Conservation (phyloP, 1,284 basidiomycete species). For the Stereum hirsutum region DNA sequence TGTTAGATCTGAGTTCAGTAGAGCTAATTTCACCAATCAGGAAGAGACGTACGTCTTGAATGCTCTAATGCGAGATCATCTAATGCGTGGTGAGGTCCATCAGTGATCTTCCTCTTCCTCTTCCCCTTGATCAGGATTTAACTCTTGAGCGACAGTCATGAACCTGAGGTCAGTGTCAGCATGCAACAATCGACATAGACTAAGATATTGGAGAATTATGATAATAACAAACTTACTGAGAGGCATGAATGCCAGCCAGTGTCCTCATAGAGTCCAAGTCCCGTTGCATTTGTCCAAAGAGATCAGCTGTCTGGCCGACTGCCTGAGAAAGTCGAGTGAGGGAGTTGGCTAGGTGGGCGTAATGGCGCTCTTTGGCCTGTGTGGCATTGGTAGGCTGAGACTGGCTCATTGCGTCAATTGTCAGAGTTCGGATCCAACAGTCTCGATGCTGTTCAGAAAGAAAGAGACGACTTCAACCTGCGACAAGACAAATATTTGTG, state of each 20-base stretch:
- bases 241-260: conserved; percentile 62
- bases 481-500: no score
- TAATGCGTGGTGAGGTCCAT: no score
- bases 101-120: conserved; percentile 15
- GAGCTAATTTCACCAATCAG: no score
- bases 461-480: no score
- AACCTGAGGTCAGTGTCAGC: conserved; percentile 29
- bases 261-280: conserved; percentile 66
- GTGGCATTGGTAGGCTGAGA: conserved; percentile 46
- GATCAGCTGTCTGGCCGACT: conserved; percentile 55
- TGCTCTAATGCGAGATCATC: no score
- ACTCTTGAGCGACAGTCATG: conserved; percentile 51
- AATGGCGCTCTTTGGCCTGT: conserved; percentile 65
- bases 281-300: conserved; percentile 60
- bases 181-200: background rate
- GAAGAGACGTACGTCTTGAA: no score
- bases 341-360: conserved; percentile 55
- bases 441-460: no score
- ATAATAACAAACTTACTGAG: conserved; percentile 39
- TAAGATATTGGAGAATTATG: background rate
- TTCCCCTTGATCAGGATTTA: conserved; percentile 35
- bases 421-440: no score
- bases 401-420: conserved; percentile 1
- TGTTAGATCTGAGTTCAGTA: no score
- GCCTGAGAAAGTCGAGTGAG: conserved; percentile 52